A percentile compares a stretch with the other conserved stretches of the same genome.
These are phyloP conservation scores for Syzygium aromaticum DNA, from an alignment of 345 rosid species.

Conservation along the genomic window DNA sequence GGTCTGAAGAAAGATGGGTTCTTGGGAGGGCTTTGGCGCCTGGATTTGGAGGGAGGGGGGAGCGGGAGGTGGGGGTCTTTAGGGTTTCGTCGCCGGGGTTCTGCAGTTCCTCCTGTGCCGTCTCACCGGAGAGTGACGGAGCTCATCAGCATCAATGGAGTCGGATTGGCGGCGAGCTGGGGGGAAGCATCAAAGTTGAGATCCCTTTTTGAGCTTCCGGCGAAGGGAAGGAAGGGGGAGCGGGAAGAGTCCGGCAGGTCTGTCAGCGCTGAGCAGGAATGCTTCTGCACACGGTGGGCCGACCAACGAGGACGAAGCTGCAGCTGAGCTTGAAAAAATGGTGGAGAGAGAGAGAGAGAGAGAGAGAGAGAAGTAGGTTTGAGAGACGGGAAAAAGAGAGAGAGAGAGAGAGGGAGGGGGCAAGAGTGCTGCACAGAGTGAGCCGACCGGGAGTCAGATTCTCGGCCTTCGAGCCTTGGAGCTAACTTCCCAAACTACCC, in stretches of 20 bases:
- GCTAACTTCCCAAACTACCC: neutral
- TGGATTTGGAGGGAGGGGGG: neutral
- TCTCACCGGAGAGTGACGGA: neutral
- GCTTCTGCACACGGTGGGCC: neutral
- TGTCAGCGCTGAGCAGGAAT: neutral
- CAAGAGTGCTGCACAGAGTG: slow-evolving; percentile 12
- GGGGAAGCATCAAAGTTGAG: neutral
- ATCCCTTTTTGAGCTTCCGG: neutral
- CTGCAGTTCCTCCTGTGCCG: neutral
- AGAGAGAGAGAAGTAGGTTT: neutral
- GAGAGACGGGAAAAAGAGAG: neutral
- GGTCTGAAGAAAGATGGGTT: neutral
- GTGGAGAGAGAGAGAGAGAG: neutral
- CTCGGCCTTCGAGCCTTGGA: slow-evolving; percentile 17
- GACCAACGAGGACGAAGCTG: neutral
- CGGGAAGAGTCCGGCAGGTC: neutral
- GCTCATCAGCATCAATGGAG: neutral
- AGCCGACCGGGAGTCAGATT: slow-evolving; percentile 26
- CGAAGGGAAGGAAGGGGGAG: neutral
- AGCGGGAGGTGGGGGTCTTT: neutral
- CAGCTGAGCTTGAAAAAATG: neutral
- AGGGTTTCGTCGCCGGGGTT: neutral
- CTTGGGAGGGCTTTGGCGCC: neutral
- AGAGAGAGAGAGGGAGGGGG: slow-evolving; percentile 3
- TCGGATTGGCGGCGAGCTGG: neutral